Percentiles rank a stretch among this genome's conserved stretches.
Evolutionary conservation across 345 rosid genomes (phyloP).

Genomic region (Gossypium ekmanianum): DNA sequence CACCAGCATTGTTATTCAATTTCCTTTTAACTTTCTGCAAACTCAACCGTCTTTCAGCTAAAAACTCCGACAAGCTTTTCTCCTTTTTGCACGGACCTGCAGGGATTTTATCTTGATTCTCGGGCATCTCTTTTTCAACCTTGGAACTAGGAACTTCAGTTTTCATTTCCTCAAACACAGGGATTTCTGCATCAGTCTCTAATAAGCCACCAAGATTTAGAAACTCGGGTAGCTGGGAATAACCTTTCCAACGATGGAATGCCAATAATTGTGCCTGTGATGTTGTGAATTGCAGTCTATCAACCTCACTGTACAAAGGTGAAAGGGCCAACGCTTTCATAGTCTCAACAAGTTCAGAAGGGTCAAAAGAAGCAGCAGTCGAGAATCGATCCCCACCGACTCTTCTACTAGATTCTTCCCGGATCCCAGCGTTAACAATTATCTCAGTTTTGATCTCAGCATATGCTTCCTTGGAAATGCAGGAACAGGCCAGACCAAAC

Average conservation of each 20-base stretch:
- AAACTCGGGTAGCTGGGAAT: conserved; percentile 49
- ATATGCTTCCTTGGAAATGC: conserved; percentile 48
- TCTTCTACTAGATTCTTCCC: conserved; percentile 37
- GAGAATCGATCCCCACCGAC: conserved; percentile 51
- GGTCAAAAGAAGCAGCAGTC: conserved; percentile 46
- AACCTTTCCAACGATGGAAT: conserved; percentile 66
- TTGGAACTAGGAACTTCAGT: conserved; percentile 23
- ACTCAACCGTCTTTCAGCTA: conserved; percentile 40
- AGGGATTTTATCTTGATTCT: conserved; percentile 24
- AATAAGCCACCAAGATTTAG: conserved; percentile 36
- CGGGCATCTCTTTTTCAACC: conserved; percentile 30
- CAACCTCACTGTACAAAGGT: conserved; percentile 30
- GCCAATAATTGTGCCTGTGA: conserved; percentile 55
- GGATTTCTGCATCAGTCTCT: conserved; percentile 44
- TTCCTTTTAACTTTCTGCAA: conserved; percentile 24
- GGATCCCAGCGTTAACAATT: conserved; percentile 55
- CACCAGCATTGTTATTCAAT: conserved; percentile 23
- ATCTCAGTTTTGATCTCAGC: conserved; percentile 42
- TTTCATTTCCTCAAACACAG: conserved; percentile 23
- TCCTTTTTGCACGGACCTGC: conserved; percentile 36
- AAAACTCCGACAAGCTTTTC: conserved; percentile 53
- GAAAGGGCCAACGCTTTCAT: conserved; percentile 42
- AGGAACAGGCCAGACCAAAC: conserved; percentile 68
- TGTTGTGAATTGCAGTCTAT: conserved; percentile 46
- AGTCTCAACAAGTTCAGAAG: conserved; percentile 42